Evolutionary conservation across 257 asterid genomes (phyloP), one percentile per base, ranked within the genome.

Genomic region (Thymus mandschuricus): DNA sequence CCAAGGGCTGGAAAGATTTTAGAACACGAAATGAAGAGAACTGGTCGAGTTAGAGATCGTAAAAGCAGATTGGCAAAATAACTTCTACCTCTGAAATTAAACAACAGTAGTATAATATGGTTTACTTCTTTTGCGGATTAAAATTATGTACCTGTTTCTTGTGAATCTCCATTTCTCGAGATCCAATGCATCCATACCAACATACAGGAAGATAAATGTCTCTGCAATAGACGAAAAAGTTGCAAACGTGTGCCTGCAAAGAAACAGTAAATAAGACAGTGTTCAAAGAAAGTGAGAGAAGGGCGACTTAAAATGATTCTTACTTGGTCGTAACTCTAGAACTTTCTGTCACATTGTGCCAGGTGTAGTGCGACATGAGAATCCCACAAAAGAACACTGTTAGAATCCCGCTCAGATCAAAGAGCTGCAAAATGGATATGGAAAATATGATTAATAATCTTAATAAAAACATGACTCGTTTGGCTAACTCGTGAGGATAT

Each of bases 151-250:
- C 95, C 86, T 82, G 78, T 70, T 62, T 21, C 76, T 79, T 10
- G 85, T 88, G 21, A 83, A 76, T 71, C 70, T 73, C 97, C 96
- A 91, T 74, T 89, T 92, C 71, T 89, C 92, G 43, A 89, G 75
- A 76, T 87, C 97, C 56, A 92, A 64, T 29, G 97, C 97, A 81
- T 89, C 97, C 97, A 89, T 87, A 49, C 97, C 97, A 78, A 92
- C 96, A 38, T 89, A 92, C 29, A 87, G 91, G 88, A 89, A 92
- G 75, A 92, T 92, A 66, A 86, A 81, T 33, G 68, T 76, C 82
- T 92, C 96, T 1, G 96, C 89, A 57, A 87, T 75, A 71, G 81
- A 84, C 27, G 98, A 92, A 61, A 89, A 29, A 1, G 96, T 86
- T 62, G 90, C 90, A 72, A 86, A 92, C 51, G 81, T 49, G 78